Percentiles rank a stretch among this genome's conserved stretches.
phyloP scores from a whole-genome alignment of 495 filamentous ascomycete species.

The Penicillium argentinense region DNA sequence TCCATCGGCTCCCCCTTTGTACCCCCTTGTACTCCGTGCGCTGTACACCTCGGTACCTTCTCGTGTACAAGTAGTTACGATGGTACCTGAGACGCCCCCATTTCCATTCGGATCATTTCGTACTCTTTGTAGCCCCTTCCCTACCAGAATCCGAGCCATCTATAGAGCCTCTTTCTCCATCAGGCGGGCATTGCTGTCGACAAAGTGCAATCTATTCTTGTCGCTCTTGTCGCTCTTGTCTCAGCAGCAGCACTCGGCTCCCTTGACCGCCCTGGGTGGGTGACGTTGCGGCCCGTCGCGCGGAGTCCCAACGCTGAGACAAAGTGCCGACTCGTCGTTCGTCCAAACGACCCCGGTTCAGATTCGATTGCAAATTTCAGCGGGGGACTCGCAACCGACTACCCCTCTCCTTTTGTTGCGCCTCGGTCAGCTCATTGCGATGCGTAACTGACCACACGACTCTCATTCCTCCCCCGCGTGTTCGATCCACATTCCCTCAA shows the following conservation, averaged over 20 bases:
- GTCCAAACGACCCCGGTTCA: conserved; percentile 11
- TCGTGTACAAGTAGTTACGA: too few species aligned
- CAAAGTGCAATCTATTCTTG: not conserved
- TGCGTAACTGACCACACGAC: conserved; percentile 26
- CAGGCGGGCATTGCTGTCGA: too few species aligned
- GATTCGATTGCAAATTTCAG: conserved; percentile 20
- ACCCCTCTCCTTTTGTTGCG: conserved; percentile 3
- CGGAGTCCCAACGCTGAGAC: conserved; percentile 27
- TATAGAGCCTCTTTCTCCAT: not conserved
- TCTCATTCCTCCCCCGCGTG: conserved; percentile 31
- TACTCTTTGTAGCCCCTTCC: not conserved
- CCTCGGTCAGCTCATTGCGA: conserved; percentile 25
- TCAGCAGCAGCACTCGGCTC: conserved; percentile 20
- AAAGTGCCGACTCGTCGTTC: conserved; percentile 27
- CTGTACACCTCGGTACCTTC: not conserved
- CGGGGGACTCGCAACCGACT: conserved; percentile 19
- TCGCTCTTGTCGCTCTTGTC: conserved; percentile 10
- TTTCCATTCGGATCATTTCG: conserved; percentile 2
- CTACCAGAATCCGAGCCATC: too few species aligned
- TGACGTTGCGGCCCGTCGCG: conserved; percentile 40
- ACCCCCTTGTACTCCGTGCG: not conserved
- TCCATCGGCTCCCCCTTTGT: too few species aligned
- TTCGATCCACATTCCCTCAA: conserved; percentile 34
- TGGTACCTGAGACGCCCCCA: conserved; percentile 17
- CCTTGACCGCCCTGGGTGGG: conserved; percentile 35